Evolutionary conservation across 495 filamentous ascomycete species (phyloP).

Genomic region (Tetracladium setigerum): DNA sequence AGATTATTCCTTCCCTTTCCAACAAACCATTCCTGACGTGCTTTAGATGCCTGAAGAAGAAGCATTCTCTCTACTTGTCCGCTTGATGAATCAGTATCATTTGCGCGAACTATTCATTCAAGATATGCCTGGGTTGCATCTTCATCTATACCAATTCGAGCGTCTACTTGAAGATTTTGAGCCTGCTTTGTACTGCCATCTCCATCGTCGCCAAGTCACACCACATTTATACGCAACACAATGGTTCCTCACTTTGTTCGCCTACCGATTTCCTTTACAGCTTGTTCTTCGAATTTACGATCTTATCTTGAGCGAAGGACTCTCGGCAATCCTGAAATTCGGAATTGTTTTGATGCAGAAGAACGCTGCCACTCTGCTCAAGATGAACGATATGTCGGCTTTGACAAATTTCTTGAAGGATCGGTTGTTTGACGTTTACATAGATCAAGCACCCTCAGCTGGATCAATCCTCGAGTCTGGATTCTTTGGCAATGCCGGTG

Average conservation of each 20-base stretch:
- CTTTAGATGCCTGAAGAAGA: constrained; percentile 91
- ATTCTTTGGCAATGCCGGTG: constrained; percentile 87
- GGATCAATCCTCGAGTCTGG: constrained; percentile 88
- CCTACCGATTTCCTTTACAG: constrained; percentile 94
- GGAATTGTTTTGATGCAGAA: constrained; percentile 93
- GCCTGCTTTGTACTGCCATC: constrained; percentile 90
- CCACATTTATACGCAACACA: constrained; percentile 95
- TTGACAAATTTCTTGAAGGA: constrained; percentile 90
- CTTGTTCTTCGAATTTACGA: constrained; percentile 96
- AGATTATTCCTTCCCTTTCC: constrained; percentile 23
- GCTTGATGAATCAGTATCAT: constrained; percentile 94
- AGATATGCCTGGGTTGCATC: constrained; percentile 94
- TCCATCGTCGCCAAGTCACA: constrained; percentile 77
- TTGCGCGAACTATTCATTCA: constrained; percentile 89
- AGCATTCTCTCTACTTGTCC: constrained; percentile 87
- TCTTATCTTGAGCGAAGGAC: constrained; percentile 87
- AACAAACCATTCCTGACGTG: not conserved
- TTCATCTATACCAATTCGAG: constrained; percentile 91
- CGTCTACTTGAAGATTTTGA: constrained; percentile 90
- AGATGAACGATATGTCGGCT: constrained; percentile 81
- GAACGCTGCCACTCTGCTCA: constrained; percentile 70
- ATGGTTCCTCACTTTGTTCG: constrained; percentile 99
- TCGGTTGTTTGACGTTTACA: constrained; percentile 90
- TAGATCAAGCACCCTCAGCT: constrained; percentile 82
- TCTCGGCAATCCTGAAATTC: constrained; percentile 89